phyloP scores from a whole-genome alignment of 257 asterid species.

The Solanum chiquidenum region DNA sequence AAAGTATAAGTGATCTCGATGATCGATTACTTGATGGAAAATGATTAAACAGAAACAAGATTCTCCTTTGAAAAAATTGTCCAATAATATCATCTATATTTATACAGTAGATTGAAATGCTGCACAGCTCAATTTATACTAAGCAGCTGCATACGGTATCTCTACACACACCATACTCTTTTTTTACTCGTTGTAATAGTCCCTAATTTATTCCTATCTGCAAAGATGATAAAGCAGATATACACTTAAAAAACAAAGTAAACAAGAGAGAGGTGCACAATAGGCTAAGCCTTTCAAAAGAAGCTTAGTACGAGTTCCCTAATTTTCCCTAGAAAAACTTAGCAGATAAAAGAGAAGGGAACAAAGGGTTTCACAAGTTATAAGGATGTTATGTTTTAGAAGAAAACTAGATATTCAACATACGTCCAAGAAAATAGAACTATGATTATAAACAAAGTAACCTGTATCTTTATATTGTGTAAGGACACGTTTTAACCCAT shows the following conservation, averaged over 20 bases:
- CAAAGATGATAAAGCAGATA: not conserved
- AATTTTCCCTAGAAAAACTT: not conserved
- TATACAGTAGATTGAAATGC: not conserved
- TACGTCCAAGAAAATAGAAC: not conserved
- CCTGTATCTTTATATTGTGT: not conserved
- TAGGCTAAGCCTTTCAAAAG: not conserved
- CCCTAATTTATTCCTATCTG: not conserved
- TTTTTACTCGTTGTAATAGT: not conserved
- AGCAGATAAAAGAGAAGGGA: not conserved
- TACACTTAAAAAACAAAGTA: not conserved
- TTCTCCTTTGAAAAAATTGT: not conserved
- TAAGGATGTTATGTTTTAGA: not conserved
- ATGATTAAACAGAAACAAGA: not conserved
- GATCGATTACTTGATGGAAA: not conserved
- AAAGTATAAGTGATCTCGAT: not conserved
- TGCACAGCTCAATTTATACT: not conserved
- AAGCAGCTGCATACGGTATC: not conserved
- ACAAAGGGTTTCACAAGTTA: not conserved
- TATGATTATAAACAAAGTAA: not conserved
- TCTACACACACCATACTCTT: not conserved
- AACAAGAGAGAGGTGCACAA: not conserved
- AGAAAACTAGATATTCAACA: not conserved
- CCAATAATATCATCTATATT: not conserved
- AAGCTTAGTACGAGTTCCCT: not conserved
- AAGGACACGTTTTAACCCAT: slow-evolving; percentile 3